Evolutionary conservation across 1,284 basidiomycete species (phyloP).

Genomic region (Sanghuangporus weigelae): DNA sequence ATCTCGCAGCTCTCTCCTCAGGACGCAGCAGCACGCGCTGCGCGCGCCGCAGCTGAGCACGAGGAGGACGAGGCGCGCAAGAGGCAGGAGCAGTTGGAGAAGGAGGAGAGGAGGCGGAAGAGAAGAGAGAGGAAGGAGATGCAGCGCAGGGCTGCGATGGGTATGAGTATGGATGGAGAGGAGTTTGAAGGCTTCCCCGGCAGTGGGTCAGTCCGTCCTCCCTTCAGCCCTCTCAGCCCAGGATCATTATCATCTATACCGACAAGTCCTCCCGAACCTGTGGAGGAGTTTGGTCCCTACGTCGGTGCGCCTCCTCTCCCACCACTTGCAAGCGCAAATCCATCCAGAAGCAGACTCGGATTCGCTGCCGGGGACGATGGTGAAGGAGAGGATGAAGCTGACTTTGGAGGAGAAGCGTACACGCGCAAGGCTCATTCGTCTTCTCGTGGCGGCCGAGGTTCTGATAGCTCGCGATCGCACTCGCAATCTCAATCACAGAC

Average conservation of each 20-base stretch:
- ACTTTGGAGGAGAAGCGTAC: constrained; percentile 56
- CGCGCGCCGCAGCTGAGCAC: constrained; percentile 19
- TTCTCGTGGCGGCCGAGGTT: constrained; percentile 23
- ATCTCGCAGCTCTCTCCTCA: constrained; percentile 43
- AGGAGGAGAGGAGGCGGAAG: constrained; percentile 43
- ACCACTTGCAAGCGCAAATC: constrained; percentile 14
- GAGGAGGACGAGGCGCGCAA: constrained; percentile 12
- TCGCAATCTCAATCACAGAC: constrained; percentile 56
- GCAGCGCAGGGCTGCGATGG: constrained; percentile 32
- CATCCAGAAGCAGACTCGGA: not conserved
- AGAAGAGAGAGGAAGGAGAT: constrained; percentile 40
- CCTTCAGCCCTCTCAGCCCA: constrained; percentile 17
- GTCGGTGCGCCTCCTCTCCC: constrained; percentile 12
- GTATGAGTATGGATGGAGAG: constrained; percentile 25
- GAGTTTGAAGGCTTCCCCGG: constrained; percentile 57
- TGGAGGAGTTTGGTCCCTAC: constrained; percentile 37
- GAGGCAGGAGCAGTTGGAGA: constrained; percentile 32
- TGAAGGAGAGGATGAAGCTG: constrained; percentile 44
- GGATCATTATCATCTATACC: constrained; percentile 13
- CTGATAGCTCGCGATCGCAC: constrained; percentile 38
- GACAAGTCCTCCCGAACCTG: not conserved
- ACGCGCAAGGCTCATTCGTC: constrained; percentile 31
- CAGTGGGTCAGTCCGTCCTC: constrained; percentile 23
- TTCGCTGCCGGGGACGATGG: constrained; percentile 28
- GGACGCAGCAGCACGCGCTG: constrained; percentile 30